These are phyloP conservation scores for Uronychia binucleata DNA, from an alignment of 73 alveolate species.

Conservation along the genomic window DNA sequence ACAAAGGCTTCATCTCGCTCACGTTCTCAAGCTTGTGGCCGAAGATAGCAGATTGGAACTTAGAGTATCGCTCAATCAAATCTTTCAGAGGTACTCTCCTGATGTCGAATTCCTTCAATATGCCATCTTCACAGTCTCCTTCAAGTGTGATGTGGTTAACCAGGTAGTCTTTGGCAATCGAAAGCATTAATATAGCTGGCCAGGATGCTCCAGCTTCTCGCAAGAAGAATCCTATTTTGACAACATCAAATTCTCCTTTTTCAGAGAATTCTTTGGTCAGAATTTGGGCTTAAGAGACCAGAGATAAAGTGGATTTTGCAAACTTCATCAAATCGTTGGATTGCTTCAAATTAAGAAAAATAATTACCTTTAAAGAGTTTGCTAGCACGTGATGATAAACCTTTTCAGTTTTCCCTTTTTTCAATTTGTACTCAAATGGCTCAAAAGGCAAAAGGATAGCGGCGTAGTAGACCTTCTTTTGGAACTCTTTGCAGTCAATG, in stretches of 20 bases:
- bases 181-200: slow-evolving; percentile 49
- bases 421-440: slow-evolving; percentile 24
- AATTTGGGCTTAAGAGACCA: slow-evolving; percentile 18
- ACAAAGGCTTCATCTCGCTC: slow-evolving; percentile 74
- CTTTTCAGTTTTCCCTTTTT: slow-evolving; percentile 28
- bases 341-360: background rate
- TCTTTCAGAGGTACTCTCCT: background rate
- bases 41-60: slow-evolving; percentile 41
- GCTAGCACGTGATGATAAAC: slow-evolving; percentile 31
- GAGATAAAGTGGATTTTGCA: slow-evolving; percentile 16
- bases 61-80: slow-evolving; percentile 41
- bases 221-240: slow-evolving; percentile 28
- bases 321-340: slow-evolving; percentile 54
- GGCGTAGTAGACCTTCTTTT: slow-evolving; percentile 47
- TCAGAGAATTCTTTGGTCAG: background rate
- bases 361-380: slow-evolving; percentile 38
- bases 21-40: slow-evolving; percentile 57
- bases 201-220: slow-evolving; percentile 51
- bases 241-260: slow-evolving; percentile 10
- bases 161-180: slow-evolving; percentile 60
- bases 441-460: slow-evolving; percentile 55
- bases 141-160: slow-evolving; percentile 16
- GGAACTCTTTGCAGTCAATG: slow-evolving; percentile 27
- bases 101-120: background rate
- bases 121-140: slow-evolving; percentile 34